Conservation (phyloP, 2,329 filamentous ascomycete genomes). For the Juglanconis oblonga region DNA sequence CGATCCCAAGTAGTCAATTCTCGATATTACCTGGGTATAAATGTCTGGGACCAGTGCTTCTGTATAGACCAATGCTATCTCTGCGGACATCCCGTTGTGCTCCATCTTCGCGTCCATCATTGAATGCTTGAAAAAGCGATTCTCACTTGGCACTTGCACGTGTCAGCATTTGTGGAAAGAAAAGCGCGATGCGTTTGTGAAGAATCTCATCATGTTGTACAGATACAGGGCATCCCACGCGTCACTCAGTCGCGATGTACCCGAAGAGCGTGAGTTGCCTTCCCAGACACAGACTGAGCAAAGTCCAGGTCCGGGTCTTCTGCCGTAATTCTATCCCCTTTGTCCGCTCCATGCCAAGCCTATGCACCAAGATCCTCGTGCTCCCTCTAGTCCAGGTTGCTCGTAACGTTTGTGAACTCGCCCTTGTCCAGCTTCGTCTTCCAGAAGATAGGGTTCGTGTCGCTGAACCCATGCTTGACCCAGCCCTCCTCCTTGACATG, state of each 20-base stretch:
- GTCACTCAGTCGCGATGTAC: not conserved
- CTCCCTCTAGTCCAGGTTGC: constrained; percentile 57
- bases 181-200: not conserved
- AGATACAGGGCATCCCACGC: constrained; percentile 21
- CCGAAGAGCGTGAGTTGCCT: not conserved
- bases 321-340: not conserved
- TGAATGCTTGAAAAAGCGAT: not conserved
- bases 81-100: too few species aligned
- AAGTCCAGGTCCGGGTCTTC: not conserved
- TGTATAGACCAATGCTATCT: too few species aligned
- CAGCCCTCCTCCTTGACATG: constrained; percentile 98
- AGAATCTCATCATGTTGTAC: constrained; percentile 20
- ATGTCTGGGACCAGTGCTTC: too few species aligned
- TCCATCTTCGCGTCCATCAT: too few species aligned
- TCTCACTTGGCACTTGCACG: not conserved
- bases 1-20: too few species aligned
- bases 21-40: too few species aligned
- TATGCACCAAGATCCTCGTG: not conserved
- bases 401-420: constrained; percentile 95
- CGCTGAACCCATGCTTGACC: constrained; percentile 97
- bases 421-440: constrained; percentile 98
- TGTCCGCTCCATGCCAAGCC: not conserved
- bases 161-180: not conserved
- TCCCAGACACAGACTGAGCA: not conserved
- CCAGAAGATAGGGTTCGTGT: constrained; percentile 99